A percentile compares a stretch with the other conserved stretches of the same genome.
phyloP scores from a whole-genome alignment of 768 basidiomycete species.

The Crassisporium funariophilum region DNA sequence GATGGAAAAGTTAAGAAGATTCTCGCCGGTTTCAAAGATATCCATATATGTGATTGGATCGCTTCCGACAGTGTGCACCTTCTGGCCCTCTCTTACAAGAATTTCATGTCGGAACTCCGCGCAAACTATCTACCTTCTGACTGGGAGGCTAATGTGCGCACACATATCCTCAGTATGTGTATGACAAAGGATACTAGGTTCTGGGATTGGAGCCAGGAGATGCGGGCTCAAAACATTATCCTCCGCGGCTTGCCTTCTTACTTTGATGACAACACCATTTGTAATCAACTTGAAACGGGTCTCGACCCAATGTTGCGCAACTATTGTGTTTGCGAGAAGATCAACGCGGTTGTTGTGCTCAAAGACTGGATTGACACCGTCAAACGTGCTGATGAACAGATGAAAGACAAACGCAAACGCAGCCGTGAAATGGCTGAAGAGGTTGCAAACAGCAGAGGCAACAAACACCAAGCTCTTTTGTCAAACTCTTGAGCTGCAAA shows the following conservation, averaged over 20 bases:
- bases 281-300: constrained; percentile 18
- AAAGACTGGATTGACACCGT: constrained; percentile 9
- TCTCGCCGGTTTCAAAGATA: not conserved
- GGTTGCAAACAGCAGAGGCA: too few species aligned
- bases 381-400: not conserved
- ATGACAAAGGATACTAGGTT: constrained; percentile 6
- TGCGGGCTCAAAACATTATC: constrained; percentile 16
- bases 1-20: not conserved
- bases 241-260: constrained; percentile 10
- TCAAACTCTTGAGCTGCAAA: not conserved
- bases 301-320: constrained; percentile 12
- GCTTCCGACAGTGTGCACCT: constrained; percentile 5
- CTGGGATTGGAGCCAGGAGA: constrained; percentile 14
- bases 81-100: constrained; percentile 7
- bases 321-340: constrained; percentile 6
- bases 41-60: constrained; percentile 11
- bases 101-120: constrained; percentile 13
- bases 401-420: not conserved
- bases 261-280: constrained; percentile 6
- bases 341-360: not conserved
- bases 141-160: constrained; percentile 15
- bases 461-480: not conserved
- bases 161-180: constrained; percentile 3
- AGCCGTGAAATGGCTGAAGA: not conserved
- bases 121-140: constrained; percentile 13